Base-by-base conservation (phyloP, 2,329 filamentous ascomycete species). In the Calonectria fujianensis region DNA sequence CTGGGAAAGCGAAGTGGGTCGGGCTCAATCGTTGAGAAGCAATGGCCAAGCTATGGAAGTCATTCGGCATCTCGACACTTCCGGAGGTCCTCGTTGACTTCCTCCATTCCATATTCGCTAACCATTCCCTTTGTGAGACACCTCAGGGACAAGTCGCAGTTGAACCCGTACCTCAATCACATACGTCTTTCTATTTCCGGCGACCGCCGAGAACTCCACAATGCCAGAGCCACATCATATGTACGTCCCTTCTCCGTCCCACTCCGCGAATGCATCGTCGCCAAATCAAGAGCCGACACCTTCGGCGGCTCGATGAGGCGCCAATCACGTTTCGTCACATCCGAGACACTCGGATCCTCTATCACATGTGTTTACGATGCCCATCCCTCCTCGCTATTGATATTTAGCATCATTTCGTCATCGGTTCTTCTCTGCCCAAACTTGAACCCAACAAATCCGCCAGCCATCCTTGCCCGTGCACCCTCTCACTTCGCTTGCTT, bases 211-310 rank as follows among this genome's bases (percentile, higher is more conserved):
- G 65, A 67, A 63, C 65, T 31, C 64, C 41, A 72, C 35, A 70
- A 84, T 84, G 83, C 71, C 80, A 70, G 80, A 82, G 76, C 77
- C 81, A 79, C 80, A 78, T 79, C 83, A 84, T 74, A 81, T 84
- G 83, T 84, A 82, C 83, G 83, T 84, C 76, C 73, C 73, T 70
- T 70, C 59, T 52, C 48, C 76, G 77, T 78, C 71, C 74, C 75
- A 75, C 72, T 71, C 73, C 67, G 50, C 35, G 61, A 75, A 78
- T 78, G 74, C 68, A 73, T 75, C 75, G 75, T 80, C 80, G 78
- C 80, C 83, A 81, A 83, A 82, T 82, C 82, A 81, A 68, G 69
- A 32, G 65, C 74, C 73, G 76, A 78, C 79, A 75, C 74, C 78
- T 74, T 79, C 70, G 45, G 63, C 35, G 39, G 48, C 64, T 65